Evolutionary conservation across 306 rosid species (phyloP).

Genomic region (Ochetophila trinervis): DNA sequence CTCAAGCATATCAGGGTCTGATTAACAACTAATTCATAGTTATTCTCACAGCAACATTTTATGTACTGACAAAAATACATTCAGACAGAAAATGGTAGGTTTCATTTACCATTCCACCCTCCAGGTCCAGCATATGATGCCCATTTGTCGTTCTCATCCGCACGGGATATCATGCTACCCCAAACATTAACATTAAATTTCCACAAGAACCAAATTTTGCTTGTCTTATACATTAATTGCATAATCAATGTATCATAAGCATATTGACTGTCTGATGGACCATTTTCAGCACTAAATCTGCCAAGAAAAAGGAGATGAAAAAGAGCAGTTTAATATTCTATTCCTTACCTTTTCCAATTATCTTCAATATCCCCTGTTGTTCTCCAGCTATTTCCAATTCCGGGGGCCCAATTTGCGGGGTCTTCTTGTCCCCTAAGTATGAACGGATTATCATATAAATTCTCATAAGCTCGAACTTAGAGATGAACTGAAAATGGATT

Average conservation of each 20-base stretch:
- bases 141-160: slow-evolving; percentile 71
- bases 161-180: slow-evolving; percentile 50
- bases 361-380: slow-evolving; percentile 73
- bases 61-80: background rate
- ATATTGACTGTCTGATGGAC: too few relatives aligned
- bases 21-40: background rate
- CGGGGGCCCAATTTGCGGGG: slow-evolving; percentile 64
- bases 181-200: background rate
- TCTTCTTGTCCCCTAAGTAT: slow-evolving; percentile 59
- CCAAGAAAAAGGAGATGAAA: background rate
- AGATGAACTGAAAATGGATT: too few relatives aligned
- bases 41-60: background rate
- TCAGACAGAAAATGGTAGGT: background rate
- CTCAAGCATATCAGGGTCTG: slow-evolving; percentile 91
- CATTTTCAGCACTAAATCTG: too few relatives aligned
- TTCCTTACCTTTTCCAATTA: slow-evolving; percentile 50
- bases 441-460: too few relatives aligned
- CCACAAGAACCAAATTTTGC: too few relatives aligned
- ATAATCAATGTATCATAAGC: background rate
- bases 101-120: slow-evolving; percentile 71
- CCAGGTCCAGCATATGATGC: slow-evolving; percentile 80
- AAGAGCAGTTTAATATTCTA: background rate
- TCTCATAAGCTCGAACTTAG: too few relatives aligned
- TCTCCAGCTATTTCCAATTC: slow-evolving; percentile 80
- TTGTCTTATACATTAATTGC: slow-evolving; percentile 4